Conservation (phyloP, 2,329 filamentous ascomycete genomes). For the Phialophora expanda region DNA sequence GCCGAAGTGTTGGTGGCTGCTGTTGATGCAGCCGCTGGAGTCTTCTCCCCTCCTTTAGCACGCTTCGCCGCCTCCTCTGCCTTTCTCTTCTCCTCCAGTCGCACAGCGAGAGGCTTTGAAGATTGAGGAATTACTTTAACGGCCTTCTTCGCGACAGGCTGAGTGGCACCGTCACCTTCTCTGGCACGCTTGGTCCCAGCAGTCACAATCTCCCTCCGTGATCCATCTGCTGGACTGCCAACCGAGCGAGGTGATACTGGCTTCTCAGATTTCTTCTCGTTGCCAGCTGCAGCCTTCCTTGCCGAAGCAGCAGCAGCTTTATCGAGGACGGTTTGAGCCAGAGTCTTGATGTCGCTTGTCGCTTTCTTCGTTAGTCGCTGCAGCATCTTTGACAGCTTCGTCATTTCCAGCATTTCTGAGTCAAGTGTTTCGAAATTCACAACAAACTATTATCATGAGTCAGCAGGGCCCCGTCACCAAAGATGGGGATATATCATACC, state of each 20-base stretch:
- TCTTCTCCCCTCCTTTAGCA: slow-evolving; percentile 28
- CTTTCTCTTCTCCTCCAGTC: slow-evolving; percentile 39
- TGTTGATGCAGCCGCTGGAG: slow-evolving; percentile 10
- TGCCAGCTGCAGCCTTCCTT: slow-evolving; percentile 50
- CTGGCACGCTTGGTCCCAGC: slow-evolving; percentile 26
- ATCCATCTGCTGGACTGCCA: slow-evolving; percentile 24
- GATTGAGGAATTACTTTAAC: slow-evolving; percentile 42
- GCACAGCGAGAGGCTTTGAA: slow-evolving; percentile 41
- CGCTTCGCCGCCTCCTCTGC: slow-evolving; percentile 32
- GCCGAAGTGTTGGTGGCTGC: slow-evolving; percentile 21
- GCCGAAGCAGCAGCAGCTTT: slow-evolving; percentile 52
- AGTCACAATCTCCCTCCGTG: slow-evolving; percentile 23
- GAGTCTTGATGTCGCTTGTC: slow-evolving; percentile 60
- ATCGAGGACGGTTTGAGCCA: slow-evolving; percentile 61
- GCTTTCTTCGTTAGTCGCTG: slow-evolving; percentile 64
- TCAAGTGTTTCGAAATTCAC: slow-evolving; percentile 63
- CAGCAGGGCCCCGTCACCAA: slow-evolving; percentile 33
- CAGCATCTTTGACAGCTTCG: slow-evolving; percentile 64
- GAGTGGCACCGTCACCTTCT: slow-evolving; percentile 35
- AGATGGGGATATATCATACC: slow-evolving; percentile 43
- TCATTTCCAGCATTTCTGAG: slow-evolving; percentile 63
- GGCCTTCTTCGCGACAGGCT: slow-evolving; percentile 48
- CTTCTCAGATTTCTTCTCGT: slow-evolving; percentile 48
- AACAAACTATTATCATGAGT: slow-evolving; percentile 53
- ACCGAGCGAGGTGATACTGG: slow-evolving; percentile 39